Evolutionary conservation across 192 early-diverging fungal species (phyloP).

Genomic region (Dispira simplex): DNA sequence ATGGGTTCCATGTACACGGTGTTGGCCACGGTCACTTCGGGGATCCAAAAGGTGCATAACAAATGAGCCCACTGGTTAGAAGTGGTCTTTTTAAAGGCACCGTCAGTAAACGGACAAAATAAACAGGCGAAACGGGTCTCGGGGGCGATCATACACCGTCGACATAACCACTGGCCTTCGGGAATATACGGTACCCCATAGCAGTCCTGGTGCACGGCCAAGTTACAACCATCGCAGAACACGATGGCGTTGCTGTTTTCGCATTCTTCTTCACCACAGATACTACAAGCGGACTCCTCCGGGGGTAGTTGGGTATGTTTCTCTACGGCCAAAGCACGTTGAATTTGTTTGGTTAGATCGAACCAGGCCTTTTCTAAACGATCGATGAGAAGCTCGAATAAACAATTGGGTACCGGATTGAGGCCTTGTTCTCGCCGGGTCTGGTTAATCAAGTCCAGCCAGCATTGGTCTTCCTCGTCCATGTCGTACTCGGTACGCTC

Average conservation of each 20-base stretch:
- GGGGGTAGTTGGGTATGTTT: slow-evolving; percentile 37
- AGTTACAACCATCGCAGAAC: slow-evolving; percentile 98
- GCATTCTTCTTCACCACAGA: slow-evolving; percentile 97
- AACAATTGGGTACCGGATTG: neutral
- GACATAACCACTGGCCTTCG: slow-evolving; percentile 98
- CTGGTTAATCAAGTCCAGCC: slow-evolving; percentile 54
- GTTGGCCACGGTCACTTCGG: slow-evolving; percentile 79
- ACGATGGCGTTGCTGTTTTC: slow-evolving; percentile 99
- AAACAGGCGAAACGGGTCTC: slow-evolving; percentile 77
- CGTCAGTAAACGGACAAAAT: slow-evolving; percentile 84
- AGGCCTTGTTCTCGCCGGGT: slow-evolving; percentile 29
- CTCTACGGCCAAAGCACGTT: slow-evolving; percentile 38
- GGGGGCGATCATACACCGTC: slow-evolving; percentile 93
- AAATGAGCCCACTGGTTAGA: slow-evolving; percentile 92
- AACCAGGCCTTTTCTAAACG: slow-evolving; percentile 96
- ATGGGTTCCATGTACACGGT: slow-evolving; percentile 96
- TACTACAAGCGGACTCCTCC: slow-evolving; percentile 79
- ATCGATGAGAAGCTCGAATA: slow-evolving; percentile 84
- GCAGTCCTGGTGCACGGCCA: slow-evolving; percentile 99
- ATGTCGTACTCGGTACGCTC: slow-evolving; percentile 88
- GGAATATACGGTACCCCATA: slow-evolving; percentile 99
- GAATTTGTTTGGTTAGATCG: slow-evolving; percentile 71
- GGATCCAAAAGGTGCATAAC: slow-evolving; percentile 94
- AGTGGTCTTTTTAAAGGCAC: slow-evolving; percentile 93
- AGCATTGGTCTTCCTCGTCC: slow-evolving; percentile 85